Conservation (phyloP, 495 filamentous ascomycete species). For the Hypoxylon cercidicola region DNA sequence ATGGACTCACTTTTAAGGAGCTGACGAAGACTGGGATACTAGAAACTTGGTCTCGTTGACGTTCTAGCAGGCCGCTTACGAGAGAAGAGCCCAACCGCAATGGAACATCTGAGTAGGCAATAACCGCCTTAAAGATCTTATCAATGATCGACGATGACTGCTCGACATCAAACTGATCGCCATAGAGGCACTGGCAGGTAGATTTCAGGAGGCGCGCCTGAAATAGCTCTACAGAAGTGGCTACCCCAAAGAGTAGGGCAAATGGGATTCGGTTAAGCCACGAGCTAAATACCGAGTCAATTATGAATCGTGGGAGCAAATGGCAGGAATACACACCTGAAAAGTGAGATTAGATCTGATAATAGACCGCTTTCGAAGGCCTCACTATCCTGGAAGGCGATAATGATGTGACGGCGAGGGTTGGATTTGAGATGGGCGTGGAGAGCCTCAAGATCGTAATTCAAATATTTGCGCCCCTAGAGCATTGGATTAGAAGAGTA, state of each 20-base stretch:
- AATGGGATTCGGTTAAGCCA: conserved; percentile 94
- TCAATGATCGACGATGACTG: conserved; percentile 79
- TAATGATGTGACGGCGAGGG: conserved; percentile 68
- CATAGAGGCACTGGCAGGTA: conserved; percentile 74
- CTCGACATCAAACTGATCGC: conserved; percentile 85
- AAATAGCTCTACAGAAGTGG: conserved; percentile 90
- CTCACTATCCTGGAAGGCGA: conserved; percentile 91
- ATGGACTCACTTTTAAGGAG: conserved; percentile 74
- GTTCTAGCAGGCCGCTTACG: conserved; percentile 73
- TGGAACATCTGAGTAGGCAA: conserved; percentile 62
- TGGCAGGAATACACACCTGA: conserved; percentile 67
- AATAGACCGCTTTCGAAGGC: conserved; percentile 86
- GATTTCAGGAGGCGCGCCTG: conserved; percentile 83
- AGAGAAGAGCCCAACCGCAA: conserved; percentile 75
- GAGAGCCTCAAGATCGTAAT: conserved; percentile 90
- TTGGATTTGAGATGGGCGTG: conserved; percentile 68
- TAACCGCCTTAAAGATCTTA: conserved; percentile 76
- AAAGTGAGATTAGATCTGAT: conserved; percentile 78
- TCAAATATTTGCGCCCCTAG: conserved; percentile 79
- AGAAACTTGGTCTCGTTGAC: conserved; percentile 86
- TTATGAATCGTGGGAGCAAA: not conserved
- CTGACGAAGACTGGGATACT: conserved; percentile 83
- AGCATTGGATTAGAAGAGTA: conserved; percentile 11
- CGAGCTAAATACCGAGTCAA: conserved; percentile 62
- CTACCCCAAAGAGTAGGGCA: conserved; percentile 85